Conservation (phyloP, 208 protist species). For the Trypanosoma scelopori region DNA sequence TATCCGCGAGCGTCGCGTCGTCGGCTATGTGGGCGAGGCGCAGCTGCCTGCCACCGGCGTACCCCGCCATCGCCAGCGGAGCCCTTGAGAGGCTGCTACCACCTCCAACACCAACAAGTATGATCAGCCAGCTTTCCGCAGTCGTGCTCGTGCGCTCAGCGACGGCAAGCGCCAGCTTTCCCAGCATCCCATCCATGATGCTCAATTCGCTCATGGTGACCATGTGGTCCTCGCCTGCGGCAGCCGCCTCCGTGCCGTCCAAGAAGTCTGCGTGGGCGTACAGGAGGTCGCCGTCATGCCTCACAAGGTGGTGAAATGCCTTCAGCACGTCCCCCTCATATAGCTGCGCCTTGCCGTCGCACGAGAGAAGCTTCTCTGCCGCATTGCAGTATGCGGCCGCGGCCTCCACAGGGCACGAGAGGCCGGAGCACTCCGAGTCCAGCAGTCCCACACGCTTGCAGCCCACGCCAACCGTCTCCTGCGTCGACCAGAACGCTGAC, state of each 20-base stretch:
- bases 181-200: slow-evolving; percentile 64
- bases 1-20: slow-evolving; percentile 33
- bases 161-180: slow-evolving; percentile 48
- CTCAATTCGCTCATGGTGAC: slow-evolving; percentile 55
- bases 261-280: slow-evolving; percentile 54
- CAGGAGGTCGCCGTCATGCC: slow-evolving; percentile 44
- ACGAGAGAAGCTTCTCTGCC: slow-evolving; percentile 55
- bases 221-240: slow-evolving; percentile 16
- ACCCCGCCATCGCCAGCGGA: slow-evolving; percentile 59
- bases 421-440: slow-evolving; percentile 58
- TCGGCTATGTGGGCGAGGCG: slow-evolving; percentile 39
- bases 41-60: slow-evolving; percentile 51
- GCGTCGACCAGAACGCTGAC: slow-evolving; percentile 42
- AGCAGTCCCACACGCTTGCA: slow-evolving; percentile 50
- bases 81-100: slow-evolving; percentile 17
- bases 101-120: slow-evolving; percentile 56
- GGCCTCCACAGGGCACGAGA: slow-evolving; percentile 26
- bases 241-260: neutral
- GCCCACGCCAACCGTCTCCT: slow-evolving; percentile 1
- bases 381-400: slow-evolving; percentile 55
- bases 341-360: slow-evolving; percentile 43
- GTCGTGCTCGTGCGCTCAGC: slow-evolving; percentile 34
- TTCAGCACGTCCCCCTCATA: slow-evolving; percentile 48
- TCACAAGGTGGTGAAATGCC: slow-evolving; percentile 38
- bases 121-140: slow-evolving; percentile 71